Evolutionary conservation across 2,329 filamentous ascomycete genomes (phyloP).

Genomic region (Elsinoe necatrix): DNA sequence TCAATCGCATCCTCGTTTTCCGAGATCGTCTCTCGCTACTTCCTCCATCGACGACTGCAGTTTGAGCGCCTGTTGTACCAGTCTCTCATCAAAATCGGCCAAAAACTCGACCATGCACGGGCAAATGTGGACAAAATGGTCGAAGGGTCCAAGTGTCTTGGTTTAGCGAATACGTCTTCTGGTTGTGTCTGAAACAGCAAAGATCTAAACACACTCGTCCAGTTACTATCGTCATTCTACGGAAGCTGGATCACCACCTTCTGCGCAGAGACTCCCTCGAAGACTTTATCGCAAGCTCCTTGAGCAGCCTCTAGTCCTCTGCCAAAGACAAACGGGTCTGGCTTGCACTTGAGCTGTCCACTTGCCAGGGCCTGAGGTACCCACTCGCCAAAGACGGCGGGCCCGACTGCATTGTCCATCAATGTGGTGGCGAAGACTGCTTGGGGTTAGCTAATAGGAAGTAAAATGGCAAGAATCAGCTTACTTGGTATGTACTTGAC

Average conservation of each 20-base stretch:
- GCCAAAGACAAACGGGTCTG: constrained; percentile 20
- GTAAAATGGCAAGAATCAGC: background rate
- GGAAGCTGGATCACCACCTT: constrained; percentile 20
- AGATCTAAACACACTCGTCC: too few species aligned
- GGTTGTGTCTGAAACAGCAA: too few species aligned
- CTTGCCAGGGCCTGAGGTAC: constrained; percentile 30
- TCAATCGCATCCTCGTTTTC: too few species aligned
- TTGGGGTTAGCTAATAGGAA: background rate
- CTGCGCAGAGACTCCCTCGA: constrained; percentile 20
- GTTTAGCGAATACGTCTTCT: too few species aligned
- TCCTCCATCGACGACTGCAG: too few species aligned
- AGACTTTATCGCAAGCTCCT: constrained; percentile 18
- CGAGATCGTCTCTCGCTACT: too few species aligned
- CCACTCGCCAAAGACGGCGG: constrained; percentile 7
- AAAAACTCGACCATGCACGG: too few species aligned
- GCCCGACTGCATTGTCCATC: constrained; percentile 10
- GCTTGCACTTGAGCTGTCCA: constrained; percentile 27
- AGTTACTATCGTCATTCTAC: background rate
- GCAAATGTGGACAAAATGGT: too few species aligned
- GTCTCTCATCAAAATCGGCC: too few species aligned
- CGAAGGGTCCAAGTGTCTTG: too few species aligned
- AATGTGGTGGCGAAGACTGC: constrained; percentile 11
- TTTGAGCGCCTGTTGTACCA: too few species aligned
- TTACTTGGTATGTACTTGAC: background rate
- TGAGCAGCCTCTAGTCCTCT: constrained; percentile 22